Percentiles rank a stretch among this genome's conserved stretches.
These are phyloP conservation scores for Penicillium sclerotiorum DNA, from an alignment of 2,329 filamentous ascomycete genomes.

Conservation along the genomic window DNA sequence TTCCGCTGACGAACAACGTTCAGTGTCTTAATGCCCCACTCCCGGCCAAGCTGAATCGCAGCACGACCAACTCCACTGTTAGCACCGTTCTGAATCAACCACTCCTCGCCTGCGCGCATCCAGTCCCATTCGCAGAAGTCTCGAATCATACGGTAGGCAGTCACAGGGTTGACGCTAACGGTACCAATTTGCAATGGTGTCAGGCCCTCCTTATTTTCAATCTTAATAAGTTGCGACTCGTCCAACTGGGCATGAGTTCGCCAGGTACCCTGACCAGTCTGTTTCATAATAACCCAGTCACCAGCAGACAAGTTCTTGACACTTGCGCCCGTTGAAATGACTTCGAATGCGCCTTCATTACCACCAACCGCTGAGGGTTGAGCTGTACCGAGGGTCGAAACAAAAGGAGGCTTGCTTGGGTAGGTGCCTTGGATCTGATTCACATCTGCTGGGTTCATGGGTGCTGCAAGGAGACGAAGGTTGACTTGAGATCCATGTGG, in stretches of 20 bases:
- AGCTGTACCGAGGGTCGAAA: constrained; percentile 72
- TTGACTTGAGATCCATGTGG: constrained; percentile 67
- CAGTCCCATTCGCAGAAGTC: constrained; percentile 67
- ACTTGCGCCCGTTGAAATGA: constrained; percentile 68
- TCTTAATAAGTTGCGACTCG: constrained; percentile 64
- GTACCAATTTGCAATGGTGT: constrained; percentile 80
- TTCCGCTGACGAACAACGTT: constrained; percentile 81
- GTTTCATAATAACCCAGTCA: constrained; percentile 91
- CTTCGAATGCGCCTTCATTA: constrained; percentile 93
- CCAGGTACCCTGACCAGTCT: constrained; percentile 88
- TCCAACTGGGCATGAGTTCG: constrained; percentile 79
- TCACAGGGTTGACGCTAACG: constrained; percentile 89
- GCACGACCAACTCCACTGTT: constrained; percentile 91
- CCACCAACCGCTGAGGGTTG: constrained; percentile 65
- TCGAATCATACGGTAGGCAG: constrained; percentile 88
- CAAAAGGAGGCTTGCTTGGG: constrained; percentile 79
- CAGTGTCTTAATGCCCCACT: constrained; percentile 89
- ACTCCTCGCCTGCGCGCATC: constrained; percentile 68
- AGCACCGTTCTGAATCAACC: constrained; percentile 96
- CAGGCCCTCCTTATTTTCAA: constrained; percentile 71
- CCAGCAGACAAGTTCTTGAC: constrained; percentile 68
- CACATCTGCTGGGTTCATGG: constrained; percentile 96
- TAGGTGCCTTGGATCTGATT: constrained; percentile 98
- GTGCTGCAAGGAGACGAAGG: constrained; percentile 83
- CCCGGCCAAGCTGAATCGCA: constrained; percentile 80